Base-by-base conservation (phyloP, 257 asterid genomes). In the Ehretia macrophylla region DNA sequence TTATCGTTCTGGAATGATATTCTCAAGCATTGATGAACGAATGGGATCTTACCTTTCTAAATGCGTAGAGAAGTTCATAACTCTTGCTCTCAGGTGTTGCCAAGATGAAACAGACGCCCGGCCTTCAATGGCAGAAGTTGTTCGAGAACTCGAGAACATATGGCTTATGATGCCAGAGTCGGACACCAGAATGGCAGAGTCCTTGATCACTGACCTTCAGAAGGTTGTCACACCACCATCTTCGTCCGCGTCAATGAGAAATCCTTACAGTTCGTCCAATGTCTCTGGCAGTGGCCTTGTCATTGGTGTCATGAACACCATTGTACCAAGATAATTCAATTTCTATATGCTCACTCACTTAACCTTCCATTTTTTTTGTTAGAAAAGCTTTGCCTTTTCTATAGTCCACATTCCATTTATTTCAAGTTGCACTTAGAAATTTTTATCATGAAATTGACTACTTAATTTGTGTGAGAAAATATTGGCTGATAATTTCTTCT, bases 41-140 rank as follows among this genome's bases (percentile, higher is more conserved):
- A 87, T 87, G 94, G 94, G 91, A 47, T 75, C 94, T 10, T 87
- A 80, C 63, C 89, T 91, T 55, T 74, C 82, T 0, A 86, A 84
- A 42, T 80, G 87, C 17, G 87, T 84, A 51, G 83, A 75, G 52
- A 87, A 85, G 72, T 85, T 87, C 47, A 1, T 85, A 52, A 75
- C 59, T 56, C 77, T 87, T 39, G 91, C 94, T 37, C 87, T 87
- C 16, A 85, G 64, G 56, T 87, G 94, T 59, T 87, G 94, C 80
- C 75, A 67, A 64, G 87, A 87, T 0, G 81, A 82, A 58, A 81
- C 94, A 6, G 77, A 74, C 3, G 70, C 66, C 18, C 81, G 96
- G 20, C 96, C 96, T 38, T 71, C 88, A 11, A 82, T 85, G 94
- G 69, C 84, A 12, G 79, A 73, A 62, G 96, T 85, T 20, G 85